Evolutionary conservation across 768 basidiomycete species (phyloP), one percentile per base, ranked within the genome.

Genomic region (Boletus rubescentipes): DNA sequence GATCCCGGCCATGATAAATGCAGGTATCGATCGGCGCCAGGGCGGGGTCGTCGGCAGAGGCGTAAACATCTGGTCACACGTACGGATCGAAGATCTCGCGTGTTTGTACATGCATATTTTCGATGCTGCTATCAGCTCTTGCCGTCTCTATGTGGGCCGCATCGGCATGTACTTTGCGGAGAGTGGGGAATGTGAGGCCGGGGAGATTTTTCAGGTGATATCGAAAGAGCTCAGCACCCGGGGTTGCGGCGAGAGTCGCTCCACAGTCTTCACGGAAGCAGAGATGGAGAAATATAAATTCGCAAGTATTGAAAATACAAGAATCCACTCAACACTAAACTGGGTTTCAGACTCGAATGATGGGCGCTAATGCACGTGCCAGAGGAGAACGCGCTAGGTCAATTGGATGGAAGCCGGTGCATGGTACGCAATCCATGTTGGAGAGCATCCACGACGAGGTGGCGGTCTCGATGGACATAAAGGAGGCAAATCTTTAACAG

Each of bases 1-100:
- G 55, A 77, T 87, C 29, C 84, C 82, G 2, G 21, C 34, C 0
- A 62, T 83, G 5, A 76, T 86, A 51, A 65, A 68, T 12, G 77
- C 76, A 0, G 63, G 76, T 21, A 60, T 85, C 38, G 69, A 62
- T 55, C 74, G 85, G 35, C 75, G 75, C 1, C 74, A 77, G 30
- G 83, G 74, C 0, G 83, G 82, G 12, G 69, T 82, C 60, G 71
- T 87, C 4, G 84, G 85, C 0, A 60, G 74, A 38, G 86, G 87
- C 1, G 69, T 75, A 61, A 84, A 86, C 49, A 40, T 82, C 7
- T 88, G 84, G 85, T 76, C 79, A 0, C 83, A 82, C 55, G 79
- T 86, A 18, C 76, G 84, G 53, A 75, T 85, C 47, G 68, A 77
- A 40, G 83, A 86, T 34, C 69, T 45, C 68, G 72, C 6, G 62